Evolutionary conservation across 139 green algal species (phyloP), one percentile per base, ranked within the genome.

Genomic region (Coelastrella sp.): DNA sequence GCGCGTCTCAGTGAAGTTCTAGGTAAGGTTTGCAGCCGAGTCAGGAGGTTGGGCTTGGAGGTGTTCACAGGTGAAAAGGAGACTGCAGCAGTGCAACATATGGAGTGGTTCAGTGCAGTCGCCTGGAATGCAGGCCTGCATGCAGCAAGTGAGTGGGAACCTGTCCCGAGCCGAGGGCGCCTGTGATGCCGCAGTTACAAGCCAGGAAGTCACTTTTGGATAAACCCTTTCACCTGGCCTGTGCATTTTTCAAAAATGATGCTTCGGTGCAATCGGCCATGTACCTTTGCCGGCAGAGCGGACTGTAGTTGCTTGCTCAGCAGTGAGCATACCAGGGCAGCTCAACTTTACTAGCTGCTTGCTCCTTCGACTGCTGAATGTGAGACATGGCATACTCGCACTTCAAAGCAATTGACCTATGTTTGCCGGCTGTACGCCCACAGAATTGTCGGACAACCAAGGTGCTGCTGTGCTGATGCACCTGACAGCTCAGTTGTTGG

Each of bases 391-490:
- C 35, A 49, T 49, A 49, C 35, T 3, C 35, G 35, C 35, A 49
- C 35, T 49, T 49, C 35, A 49, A 49, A 49, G 35, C 35, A 49
- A 49, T 49, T 49, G 35, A 49, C 35, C 35, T 5, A 49, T 49
- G 35, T 3, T 49, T 49, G 35, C 1, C 35, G 1, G 35, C 35
- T 49, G 1, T 49, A 72, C 63, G 12, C 12, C 63, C 12, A 4
- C 63, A 72, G 63, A 72, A 14, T 72, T 72, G 63, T 19, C 6
- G 0, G 66, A 88, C 66, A 68, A 58, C 66, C 83, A 88, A 56
- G 66, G 35, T 12, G 57, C 66, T 66, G 49, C 83, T 4, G 83
- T 88, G 65, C 60, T 88, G 11, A 88, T 88, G 83, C 19, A 88
- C 25, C 27, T 24, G 14, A 56, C 20, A 49, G 83, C 83, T 11